These are phyloP conservation scores for Aspergillus bombycis DNA, from an alignment of 2,329 filamentous ascomycete genomes.

Conservation along the genomic window DNA sequence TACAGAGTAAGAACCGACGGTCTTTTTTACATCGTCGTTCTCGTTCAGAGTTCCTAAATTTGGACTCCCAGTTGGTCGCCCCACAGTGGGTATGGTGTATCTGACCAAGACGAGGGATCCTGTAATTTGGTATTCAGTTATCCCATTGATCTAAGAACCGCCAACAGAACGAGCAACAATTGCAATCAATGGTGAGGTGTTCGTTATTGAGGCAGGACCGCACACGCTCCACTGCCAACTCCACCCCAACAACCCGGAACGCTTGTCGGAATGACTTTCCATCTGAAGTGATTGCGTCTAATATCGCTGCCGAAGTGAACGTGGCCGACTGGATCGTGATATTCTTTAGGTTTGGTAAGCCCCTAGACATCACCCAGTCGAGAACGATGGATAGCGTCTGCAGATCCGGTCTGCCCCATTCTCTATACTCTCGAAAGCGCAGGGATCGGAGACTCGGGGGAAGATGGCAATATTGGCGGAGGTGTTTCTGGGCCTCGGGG, in stretches of 20 bases:
- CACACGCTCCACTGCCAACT: neutral
- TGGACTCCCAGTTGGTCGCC: neutral
- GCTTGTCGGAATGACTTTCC: conserved; percentile 1
- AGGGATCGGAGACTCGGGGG: neutral
- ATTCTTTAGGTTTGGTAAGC: neutral
- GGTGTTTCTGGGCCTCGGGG: neutral
- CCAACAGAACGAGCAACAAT: neutral
- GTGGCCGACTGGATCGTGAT: neutral
- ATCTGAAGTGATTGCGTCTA: neutral
- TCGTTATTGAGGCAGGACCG: neutral
- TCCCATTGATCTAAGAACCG: neutral
- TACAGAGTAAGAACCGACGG: too few species aligned
- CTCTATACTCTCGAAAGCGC: neutral
- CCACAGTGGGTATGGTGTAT: neutral
- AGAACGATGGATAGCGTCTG: neutral
- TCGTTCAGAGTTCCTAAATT: neutral
- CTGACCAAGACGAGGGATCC: neutral
- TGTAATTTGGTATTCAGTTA: neutral
- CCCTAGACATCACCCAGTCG: neutral
- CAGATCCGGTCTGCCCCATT: neutral
- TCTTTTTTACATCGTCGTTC: neutral
- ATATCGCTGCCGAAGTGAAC: neutral
- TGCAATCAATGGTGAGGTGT: neutral
- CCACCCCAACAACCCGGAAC: neutral
- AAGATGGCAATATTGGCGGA: neutral